phyloP scores from a whole-genome alignment of 1,284 basidiomycete species.

The Meira miltonrushii region DNA sequence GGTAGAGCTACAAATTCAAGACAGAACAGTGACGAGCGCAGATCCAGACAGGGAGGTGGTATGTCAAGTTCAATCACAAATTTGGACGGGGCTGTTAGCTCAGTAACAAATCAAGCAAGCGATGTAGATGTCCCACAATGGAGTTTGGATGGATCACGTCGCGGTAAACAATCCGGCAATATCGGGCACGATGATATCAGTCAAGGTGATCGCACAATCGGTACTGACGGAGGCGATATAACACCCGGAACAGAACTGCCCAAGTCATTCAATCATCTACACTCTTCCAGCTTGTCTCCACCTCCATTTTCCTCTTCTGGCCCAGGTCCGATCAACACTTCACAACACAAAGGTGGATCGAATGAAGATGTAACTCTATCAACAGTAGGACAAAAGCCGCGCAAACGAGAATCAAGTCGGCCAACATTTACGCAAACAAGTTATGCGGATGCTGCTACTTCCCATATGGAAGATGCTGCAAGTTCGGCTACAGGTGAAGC shows the following conservation, averaged over 20 bases:
- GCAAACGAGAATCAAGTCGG: not conserved
- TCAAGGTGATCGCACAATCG: too few relatives aligned
- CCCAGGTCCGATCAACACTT: conserved; percentile 1
- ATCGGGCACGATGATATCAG: too few relatives aligned
- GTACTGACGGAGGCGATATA: not conserved
- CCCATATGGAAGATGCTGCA: not conserved
- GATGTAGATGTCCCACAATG: conserved; percentile 1
- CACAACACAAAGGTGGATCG: not conserved
- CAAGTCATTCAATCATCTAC: not conserved
- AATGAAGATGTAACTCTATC: not conserved
- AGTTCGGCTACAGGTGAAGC: conserved; percentile 8
- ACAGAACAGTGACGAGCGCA: too few relatives aligned
- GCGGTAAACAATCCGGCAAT: not conserved
- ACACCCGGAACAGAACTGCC: not conserved
- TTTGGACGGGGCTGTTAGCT: not conserved
- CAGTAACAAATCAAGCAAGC: conserved; percentile 1
- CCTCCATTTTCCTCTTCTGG: conserved; percentile 9
- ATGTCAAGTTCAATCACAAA: too few relatives aligned
- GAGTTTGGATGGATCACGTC: not conserved
- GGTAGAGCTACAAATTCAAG: too few relatives aligned
- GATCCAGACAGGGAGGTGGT: too few relatives aligned
- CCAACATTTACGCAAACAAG: conserved; percentile 1
- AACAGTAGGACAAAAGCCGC: not conserved
- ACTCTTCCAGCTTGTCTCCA: not conserved
- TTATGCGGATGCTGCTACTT: conserved; percentile 2